Percentiles rank a stretch among this genome's conserved stretches.
phyloP scores from a whole-genome alignment of 192 early-diverging fungal species.

The Funneliformis mosseae region DNA sequence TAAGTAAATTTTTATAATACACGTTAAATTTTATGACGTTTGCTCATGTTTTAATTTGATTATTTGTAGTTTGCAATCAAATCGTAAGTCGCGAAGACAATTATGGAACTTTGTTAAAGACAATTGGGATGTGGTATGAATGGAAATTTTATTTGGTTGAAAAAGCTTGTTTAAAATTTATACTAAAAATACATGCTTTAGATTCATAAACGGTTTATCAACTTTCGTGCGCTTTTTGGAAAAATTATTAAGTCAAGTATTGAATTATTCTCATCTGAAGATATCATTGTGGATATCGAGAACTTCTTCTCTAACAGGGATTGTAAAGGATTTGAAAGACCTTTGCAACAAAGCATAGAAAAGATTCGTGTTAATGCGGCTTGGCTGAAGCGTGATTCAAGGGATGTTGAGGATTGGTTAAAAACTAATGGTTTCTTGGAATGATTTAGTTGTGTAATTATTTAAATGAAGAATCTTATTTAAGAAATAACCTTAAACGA shows the following conservation, averaged over 20 bases:
- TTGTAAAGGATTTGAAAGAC: conserved; percentile 61
- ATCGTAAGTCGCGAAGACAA: conserved; percentile 55
- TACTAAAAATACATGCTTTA: background rate
- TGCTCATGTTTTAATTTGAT: conserved; percentile 26
- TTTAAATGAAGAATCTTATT: too few relatives aligned
- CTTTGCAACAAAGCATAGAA: conserved; percentile 76
- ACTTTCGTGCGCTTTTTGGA: conserved; percentile 52
- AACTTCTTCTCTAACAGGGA: conserved; percentile 66
- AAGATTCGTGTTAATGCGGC: conserved; percentile 62
- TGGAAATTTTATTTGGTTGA: background rate
- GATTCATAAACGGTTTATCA: conserved; percentile 50
- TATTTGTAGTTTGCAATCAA: conserved; percentile 53
- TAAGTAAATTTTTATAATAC: conserved; percentile 33
- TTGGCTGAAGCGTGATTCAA: conserved; percentile 56
- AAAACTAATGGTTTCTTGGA: conserved; percentile 38
- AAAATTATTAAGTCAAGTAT: conserved; percentile 46
- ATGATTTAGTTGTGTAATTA: too few relatives aligned
- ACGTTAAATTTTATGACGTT: background rate
- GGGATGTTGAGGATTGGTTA: conserved; percentile 59
- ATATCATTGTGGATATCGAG: conserved; percentile 65
- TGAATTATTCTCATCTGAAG: conserved; percentile 52
- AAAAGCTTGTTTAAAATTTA: background rate
- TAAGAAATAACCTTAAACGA: too few relatives aligned
- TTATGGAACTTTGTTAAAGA: conserved; percentile 71
- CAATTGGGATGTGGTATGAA: conserved; percentile 61